Conservation (phyloP, 176 grass and related monocot species). For the Eleusine indica region DNA sequence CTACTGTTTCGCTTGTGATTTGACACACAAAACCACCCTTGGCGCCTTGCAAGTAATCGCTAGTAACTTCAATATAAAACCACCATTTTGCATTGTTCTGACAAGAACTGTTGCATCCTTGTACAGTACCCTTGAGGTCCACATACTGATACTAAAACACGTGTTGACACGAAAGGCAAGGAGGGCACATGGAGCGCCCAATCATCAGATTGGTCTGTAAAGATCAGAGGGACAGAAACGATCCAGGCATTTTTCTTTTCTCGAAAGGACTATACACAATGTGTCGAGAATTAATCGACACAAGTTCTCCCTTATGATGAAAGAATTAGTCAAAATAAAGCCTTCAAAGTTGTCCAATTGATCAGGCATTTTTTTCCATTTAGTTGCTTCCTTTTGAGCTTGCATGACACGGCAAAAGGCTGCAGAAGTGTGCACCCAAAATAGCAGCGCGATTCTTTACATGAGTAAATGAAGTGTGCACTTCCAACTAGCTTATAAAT, state of each 20-base stretch:
- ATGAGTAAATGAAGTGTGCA: too few species aligned
- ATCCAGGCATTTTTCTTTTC: background rate
- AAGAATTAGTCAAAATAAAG: too few species aligned
- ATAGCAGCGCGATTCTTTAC: too few species aligned
- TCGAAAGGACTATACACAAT: too few species aligned
- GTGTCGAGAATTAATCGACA: too few species aligned
- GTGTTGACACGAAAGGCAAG: background rate
- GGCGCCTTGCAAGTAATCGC: background rate
- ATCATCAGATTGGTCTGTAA: background rate
- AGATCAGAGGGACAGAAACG: background rate
- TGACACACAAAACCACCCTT: background rate
- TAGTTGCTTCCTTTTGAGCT: too few species aligned
- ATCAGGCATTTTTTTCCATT: too few species aligned
- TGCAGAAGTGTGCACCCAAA: too few species aligned
- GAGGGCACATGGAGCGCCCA: background rate
- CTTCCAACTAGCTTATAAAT: too few species aligned
- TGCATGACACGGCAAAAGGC: too few species aligned
- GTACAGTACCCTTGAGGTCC: background rate
- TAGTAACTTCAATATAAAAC: background rate
- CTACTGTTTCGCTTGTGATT: background rate
- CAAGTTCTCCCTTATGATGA: too few species aligned
- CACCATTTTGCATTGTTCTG: background rate
- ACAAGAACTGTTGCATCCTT: background rate
- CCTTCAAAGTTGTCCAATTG: too few species aligned
- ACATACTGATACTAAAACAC: background rate